These are phyloP conservation scores for Colletotrichum gigasporum DNA, from an alignment of 2,329 filamentous ascomycete species.

Conservation along the genomic window DNA sequence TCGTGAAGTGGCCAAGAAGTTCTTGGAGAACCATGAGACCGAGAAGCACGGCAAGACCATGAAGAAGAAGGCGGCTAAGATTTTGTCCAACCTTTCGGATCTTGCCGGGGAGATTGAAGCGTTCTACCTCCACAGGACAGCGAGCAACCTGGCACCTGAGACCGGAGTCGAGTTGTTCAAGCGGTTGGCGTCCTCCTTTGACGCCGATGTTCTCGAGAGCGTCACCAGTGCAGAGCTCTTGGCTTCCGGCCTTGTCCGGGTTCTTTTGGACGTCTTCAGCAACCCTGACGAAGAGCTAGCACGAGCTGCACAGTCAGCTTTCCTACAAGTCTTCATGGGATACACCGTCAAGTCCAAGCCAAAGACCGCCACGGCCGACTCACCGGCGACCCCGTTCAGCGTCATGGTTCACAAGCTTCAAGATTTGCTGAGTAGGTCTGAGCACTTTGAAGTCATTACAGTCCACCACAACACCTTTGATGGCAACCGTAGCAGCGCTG, in stretches of 20 bases:
- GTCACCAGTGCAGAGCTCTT: slow-evolving; percentile 96
- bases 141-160: slow-evolving; percentile 53
- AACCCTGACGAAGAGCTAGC: slow-evolving; percentile 70
- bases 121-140: slow-evolving; percentile 71
- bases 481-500: slow-evolving; percentile 87
- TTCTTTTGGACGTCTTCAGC: slow-evolving; percentile 84
- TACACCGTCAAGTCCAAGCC: slow-evolving; percentile 71
- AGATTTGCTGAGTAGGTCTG: slow-evolving; percentile 92
- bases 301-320: slow-evolving; percentile 79
- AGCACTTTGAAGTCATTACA: slow-evolving; percentile 97
- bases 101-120: slow-evolving; percentile 77
- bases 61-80: slow-evolving; percentile 81
- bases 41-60: slow-evolving; percentile 76
- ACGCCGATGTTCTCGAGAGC: slow-evolving; percentile 87
- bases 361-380: slow-evolving; percentile 72
- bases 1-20: slow-evolving; percentile 79
- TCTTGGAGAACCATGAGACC: slow-evolving; percentile 84
- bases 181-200: slow-evolving; percentile 83
- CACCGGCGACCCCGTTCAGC: slow-evolving; percentile 85
- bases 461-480: slow-evolving; percentile 94
- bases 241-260: slow-evolving; percentile 87
- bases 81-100: slow-evolving; percentile 76
- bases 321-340: slow-evolving; percentile 93
- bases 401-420: slow-evolving; percentile 93
- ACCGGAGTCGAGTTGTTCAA: slow-evolving; percentile 76